Conservation (phyloP, 73 alveolate species). For the Blepharisma japonicum region DNA sequence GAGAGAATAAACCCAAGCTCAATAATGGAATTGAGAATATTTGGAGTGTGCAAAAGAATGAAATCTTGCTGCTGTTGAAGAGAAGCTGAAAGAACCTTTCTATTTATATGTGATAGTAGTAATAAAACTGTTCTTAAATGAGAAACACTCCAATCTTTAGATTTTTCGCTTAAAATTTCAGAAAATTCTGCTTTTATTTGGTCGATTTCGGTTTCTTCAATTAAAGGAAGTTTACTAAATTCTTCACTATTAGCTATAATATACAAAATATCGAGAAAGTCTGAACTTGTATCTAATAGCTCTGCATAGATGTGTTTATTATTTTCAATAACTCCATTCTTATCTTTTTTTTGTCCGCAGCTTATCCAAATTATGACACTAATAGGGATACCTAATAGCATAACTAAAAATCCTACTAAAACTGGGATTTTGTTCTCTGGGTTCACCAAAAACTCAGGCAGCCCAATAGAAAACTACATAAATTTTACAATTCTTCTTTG, state of each 20-base stretch:
- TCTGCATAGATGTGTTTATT: not conserved
- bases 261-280: not conserved
- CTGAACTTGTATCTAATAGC: not conserved
- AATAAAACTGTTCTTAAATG: too few relatives aligned
- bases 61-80: too few relatives aligned
- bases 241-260: not conserved
- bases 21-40: too few relatives aligned
- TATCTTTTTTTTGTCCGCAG: not conserved
- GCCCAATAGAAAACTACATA: conserved; percentile 66
- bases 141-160: too few relatives aligned
- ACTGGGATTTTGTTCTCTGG: conserved; percentile 67
- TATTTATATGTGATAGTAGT: too few relatives aligned
- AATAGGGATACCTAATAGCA: conserved; percentile 29
- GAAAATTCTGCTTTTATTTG: too few relatives aligned
- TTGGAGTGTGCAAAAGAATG: too few relatives aligned
- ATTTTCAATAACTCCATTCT: not conserved
- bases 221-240: not conserved
- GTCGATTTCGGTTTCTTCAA: not conserved
- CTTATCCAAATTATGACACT: not conserved
- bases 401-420: conserved; percentile 57
- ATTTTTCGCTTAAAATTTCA: too few relatives aligned
- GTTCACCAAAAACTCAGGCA: conserved; percentile 71
- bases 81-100: too few relatives aligned
- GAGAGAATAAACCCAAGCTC: too few relatives aligned
- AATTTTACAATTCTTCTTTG: conserved; percentile 38